Conservation (phyloP, 352 stramenopile species). For the Globisporangium echinulatum region DNA sequence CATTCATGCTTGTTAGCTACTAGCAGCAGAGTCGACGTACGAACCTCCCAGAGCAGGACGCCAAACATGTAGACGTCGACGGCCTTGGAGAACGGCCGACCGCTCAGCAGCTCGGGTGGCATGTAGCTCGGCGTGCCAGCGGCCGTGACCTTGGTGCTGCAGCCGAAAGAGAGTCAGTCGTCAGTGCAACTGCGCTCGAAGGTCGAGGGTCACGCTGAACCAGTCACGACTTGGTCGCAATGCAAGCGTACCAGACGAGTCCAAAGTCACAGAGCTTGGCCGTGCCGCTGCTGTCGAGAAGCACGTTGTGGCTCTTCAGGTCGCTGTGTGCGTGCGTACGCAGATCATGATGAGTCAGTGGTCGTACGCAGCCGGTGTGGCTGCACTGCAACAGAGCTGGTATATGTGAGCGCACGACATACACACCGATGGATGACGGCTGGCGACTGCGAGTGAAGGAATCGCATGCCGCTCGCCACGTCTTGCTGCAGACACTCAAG, state of each 20-base stretch:
- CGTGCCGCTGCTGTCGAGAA: constrained; percentile 57
- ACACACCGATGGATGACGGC: constrained; percentile 81
- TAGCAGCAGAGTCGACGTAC: neutral
- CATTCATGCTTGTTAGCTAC: neutral
- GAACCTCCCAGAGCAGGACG: constrained; percentile 88
- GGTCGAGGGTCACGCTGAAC: too few relatives aligned
- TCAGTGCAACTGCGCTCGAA: too few relatives aligned
- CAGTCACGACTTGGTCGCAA: neutral
- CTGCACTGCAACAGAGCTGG: too few relatives aligned
- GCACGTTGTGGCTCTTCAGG: constrained; percentile 88
- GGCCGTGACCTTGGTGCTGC: constrained; percentile 64
- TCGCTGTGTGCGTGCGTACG: constrained; percentile 32
- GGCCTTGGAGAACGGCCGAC: constrained; percentile 79
- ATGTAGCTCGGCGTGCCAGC: constrained; percentile 90
- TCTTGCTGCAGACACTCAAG: constrained; percentile 34
- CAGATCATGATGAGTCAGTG: neutral
- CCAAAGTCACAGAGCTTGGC: constrained; percentile 93
- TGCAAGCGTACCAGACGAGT: constrained; percentile 41
- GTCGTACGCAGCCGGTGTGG: neutral
- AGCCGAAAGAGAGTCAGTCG: neutral
- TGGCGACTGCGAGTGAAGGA: constrained; percentile 74
- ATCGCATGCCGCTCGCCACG: constrained; percentile 81
- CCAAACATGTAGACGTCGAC: constrained; percentile 93
- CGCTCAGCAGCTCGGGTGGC: constrained; percentile 80
- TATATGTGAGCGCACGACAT: neutral